Conservation (phyloP, 2,329 filamentous ascomycete genomes). For the Scedosporium aurantiacum region DNA sequence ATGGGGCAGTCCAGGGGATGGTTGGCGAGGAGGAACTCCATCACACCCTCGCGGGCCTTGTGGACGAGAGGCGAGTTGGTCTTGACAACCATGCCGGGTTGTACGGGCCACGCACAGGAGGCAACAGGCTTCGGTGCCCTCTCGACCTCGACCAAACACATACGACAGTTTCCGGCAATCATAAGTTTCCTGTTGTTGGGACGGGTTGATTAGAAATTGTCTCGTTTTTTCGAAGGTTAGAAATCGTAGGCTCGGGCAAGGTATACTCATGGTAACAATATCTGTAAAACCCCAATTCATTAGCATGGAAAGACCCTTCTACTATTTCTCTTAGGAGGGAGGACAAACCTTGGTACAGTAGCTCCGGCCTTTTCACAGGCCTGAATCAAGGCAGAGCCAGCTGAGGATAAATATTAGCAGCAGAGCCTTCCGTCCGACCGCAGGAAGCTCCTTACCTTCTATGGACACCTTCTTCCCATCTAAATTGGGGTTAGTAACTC, state of each 20-base stretch:
- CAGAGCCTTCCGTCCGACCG: not conserved
- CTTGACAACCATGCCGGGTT: constrained; percentile 98
- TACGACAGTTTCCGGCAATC: constrained; percentile 99
- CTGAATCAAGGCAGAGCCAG: constrained; percentile 94
- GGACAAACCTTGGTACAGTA: constrained; percentile 67
- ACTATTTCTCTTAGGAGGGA: constrained; percentile 6
- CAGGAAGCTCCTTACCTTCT: constrained; percentile 55
- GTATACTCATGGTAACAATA: constrained; percentile 94
- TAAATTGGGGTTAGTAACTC: constrained; percentile 29
- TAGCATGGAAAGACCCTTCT: not conserved
- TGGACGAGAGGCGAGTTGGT: constrained; percentile 92
- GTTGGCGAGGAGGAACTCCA: constrained; percentile 96
- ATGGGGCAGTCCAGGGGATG: constrained; percentile 94
- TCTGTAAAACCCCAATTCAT: constrained; percentile 34
- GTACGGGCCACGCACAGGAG: constrained; percentile 97
- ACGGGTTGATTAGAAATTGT: constrained; percentile 26
- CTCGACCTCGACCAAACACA: constrained; percentile 98
- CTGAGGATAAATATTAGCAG: constrained; percentile 35
- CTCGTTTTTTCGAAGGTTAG: not conserved
- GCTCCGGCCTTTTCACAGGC: constrained; percentile 96
- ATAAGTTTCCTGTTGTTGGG: constrained; percentile 65
- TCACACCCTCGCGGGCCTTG: constrained; percentile 96
- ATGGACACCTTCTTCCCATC: constrained; percentile 98
- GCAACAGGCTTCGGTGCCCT: constrained; percentile 92
- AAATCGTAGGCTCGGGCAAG: constrained; percentile 1